Percentiles rank a stretch among this genome's conserved stretches.
phyloP scores from a whole-genome alignment of 768 basidiomycete genomes.

The Psilocybe tampanensis region DNA sequence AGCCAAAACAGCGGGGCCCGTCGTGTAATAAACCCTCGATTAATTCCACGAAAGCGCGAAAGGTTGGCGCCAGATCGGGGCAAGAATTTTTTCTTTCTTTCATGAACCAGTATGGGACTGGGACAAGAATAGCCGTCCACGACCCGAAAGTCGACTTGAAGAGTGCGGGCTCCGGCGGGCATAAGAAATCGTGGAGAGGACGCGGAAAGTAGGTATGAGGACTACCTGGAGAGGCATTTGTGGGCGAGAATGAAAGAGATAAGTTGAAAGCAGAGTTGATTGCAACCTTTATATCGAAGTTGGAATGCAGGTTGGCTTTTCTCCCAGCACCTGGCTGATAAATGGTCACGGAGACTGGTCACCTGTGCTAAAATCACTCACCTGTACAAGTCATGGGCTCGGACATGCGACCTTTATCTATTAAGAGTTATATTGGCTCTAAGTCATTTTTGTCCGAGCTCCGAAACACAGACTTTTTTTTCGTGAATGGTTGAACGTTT shows the following conservation, averaged over 20 bases:
- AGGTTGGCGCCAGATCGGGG: too few species aligned
- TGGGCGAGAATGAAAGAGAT: slow-evolving; percentile 4
- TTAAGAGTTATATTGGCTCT: not conserved
- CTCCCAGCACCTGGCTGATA: slow-evolving; percentile 24
- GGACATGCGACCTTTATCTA: slow-evolving; percentile 16
- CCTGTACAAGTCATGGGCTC: slow-evolving; percentile 26
- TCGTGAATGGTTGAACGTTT: not conserved
- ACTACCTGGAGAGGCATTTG: slow-evolving; percentile 5
- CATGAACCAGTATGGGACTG: not conserved
- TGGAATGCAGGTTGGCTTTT: slow-evolving; percentile 14
- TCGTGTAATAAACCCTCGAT: not conserved
- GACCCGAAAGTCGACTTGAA: slow-evolving; percentile 4
- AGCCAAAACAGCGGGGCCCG: not conserved
- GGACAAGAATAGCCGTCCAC: slow-evolving; percentile 13
- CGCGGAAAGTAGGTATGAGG: slow-evolving; percentile 1
- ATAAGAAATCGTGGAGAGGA: not conserved
- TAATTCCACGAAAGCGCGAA: not conserved
- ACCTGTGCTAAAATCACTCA: slow-evolving; percentile 24
- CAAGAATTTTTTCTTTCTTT: too few species aligned
- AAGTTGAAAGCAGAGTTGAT: slow-evolving; percentile 12
- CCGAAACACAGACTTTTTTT: not conserved
- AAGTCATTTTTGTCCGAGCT: slow-evolving; percentile 3
- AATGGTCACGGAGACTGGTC: slow-evolving; percentile 23
- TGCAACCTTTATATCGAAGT: slow-evolving; percentile 21
- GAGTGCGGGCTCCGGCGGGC: not conserved